Conservation (phyloP, 2,329 filamentous ascomycete genomes). For the Aschersonia sp. region DNA sequence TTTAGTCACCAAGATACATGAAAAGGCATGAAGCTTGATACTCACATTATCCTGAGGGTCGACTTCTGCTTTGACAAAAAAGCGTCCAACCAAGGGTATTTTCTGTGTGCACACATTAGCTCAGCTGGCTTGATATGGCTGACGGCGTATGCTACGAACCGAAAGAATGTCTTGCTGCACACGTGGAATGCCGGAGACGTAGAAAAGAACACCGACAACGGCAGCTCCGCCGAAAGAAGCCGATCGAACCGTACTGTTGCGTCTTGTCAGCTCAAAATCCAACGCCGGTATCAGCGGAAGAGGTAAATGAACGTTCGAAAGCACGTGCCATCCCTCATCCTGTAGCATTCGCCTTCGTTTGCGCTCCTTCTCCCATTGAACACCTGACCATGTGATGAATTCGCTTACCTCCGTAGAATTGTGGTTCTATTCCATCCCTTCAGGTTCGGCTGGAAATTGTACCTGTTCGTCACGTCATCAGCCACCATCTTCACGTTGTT, state of each 20-base stretch:
- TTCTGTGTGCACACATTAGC: constrained; percentile 22
- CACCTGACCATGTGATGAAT: no score
- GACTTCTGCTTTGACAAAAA: constrained; percentile 38
- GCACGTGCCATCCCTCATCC: no score
- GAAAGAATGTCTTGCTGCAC: constrained; percentile 44
- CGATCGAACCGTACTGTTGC: constrained; percentile 9
- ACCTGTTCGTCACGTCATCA: constrained; percentile 28
- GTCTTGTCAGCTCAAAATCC: not conserved
- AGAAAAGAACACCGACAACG: constrained; percentile 43
- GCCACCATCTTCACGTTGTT: not conserved
- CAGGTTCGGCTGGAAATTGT: constrained; percentile 42
- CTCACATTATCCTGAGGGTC: constrained; percentile 50
- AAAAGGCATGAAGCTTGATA: constrained; percentile 5
- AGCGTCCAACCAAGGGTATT: constrained; percentile 35
- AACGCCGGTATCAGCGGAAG: not conserved
- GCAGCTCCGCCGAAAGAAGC: constrained; percentile 43
- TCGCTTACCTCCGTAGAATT: constrained; percentile 36
- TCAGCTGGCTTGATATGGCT: not conserved
- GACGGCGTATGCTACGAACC: constrained; percentile 20
- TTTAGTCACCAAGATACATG: not conserved
- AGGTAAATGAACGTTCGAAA: not conserved
- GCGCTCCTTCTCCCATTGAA: no score
- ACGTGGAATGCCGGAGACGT: constrained; percentile 46
- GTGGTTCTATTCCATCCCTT: constrained; percentile 31
- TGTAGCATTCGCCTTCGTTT: no score